A percentile compares a stretch with the other conserved stretches of the same genome.
These are phyloP conservation scores for Metschnikowia cubensis DNA, from an alignment of 805 yeast genomes.

Conservation along the genomic window DNA sequence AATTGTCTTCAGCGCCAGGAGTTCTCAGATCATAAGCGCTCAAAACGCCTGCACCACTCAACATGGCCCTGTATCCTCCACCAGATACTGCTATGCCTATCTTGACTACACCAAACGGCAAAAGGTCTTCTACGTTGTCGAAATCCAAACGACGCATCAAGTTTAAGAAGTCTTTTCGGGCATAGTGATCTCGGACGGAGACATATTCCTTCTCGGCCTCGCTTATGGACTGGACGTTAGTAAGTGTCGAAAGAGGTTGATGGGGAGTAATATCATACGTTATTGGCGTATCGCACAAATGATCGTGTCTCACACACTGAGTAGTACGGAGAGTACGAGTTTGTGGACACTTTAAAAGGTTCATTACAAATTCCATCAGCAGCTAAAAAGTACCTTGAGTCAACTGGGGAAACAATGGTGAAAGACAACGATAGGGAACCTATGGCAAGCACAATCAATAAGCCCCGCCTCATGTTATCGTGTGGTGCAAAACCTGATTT, in stretches of 20 bases:
- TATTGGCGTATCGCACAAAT: slow-evolving; percentile 9
- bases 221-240: slow-evolving; percentile 8
- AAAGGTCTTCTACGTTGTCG: not conserved
- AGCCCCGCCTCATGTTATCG: not conserved
- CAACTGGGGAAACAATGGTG: not conserved
- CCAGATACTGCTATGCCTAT: slow-evolving; percentile 47
- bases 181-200: slow-evolving; percentile 24
- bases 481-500: not conserved
- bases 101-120: slow-evolving; percentile 12
- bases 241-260: not conserved
- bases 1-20: slow-evolving; percentile 24
- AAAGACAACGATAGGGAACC: not conserved
- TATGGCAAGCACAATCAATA: not conserved
- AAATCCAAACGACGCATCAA: slow-evolving; percentile 22
- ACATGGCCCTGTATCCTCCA: slow-evolving; percentile 58
- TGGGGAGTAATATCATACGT: slow-evolving; percentile 5
- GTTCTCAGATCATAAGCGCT: slow-evolving; percentile 49
- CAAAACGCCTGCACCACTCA: slow-evolving; percentile 53
- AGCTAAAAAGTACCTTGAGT: not conserved
- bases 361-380: not conserved
- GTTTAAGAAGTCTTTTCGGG: slow-evolving; percentile 25
- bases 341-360: not conserved
- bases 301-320: slow-evolving; percentile 12
- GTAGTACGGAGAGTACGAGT: slow-evolving; percentile 14
- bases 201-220: slow-evolving; percentile 25